Conservation (phyloP, 1,139 yeast species). For the Saccharomyces hybrid region DNA sequence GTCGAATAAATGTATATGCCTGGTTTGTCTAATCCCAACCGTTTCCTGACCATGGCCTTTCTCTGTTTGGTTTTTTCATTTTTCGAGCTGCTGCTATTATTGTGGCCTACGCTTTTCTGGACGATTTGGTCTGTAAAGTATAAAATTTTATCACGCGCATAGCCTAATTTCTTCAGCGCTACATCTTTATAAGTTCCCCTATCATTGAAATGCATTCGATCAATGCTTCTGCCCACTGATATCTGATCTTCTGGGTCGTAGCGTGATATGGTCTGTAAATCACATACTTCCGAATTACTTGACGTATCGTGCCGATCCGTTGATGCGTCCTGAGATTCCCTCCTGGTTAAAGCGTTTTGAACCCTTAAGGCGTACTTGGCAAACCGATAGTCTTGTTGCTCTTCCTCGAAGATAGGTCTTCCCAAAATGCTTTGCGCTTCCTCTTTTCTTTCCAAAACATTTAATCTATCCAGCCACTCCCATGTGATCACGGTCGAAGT, state of each 20-base stretch:
- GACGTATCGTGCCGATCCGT: slow-evolving; percentile 3
- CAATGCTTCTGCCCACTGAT: neutral
- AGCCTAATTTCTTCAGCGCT: neutral
- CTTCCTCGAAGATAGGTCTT: slow-evolving; percentile 65
- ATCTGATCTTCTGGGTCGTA: slow-evolving; percentile 1
- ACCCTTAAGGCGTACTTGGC: slow-evolving; percentile 26
- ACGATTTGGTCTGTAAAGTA: neutral
- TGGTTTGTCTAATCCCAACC: slow-evolving; percentile 25
- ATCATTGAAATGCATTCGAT: neutral
- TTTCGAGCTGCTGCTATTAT: neutral
- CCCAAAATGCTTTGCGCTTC: slow-evolving; percentile 80
- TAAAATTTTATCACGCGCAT: neutral
- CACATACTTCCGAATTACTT: neutral
- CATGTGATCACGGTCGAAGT: slow-evolving; percentile 71
- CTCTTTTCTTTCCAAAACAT: slow-evolving; percentile 50
- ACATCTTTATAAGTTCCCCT: neutral
- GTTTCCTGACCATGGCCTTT: slow-evolving; percentile 20
- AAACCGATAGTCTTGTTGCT: slow-evolving; percentile 24
- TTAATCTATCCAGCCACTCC: slow-evolving; percentile 80
- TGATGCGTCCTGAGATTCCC: neutral
- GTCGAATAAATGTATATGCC: slow-evolving; percentile 50
- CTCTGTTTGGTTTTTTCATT: slow-evolving; percentile 23
- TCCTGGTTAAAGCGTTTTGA: slow-evolving; percentile 19
- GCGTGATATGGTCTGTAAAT: neutral
- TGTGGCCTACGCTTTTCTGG: slow-evolving; percentile 6